Evolutionary conservation across 805 yeast genomes (phyloP).

Genomic region (Cyberlindnera maritima): DNA sequence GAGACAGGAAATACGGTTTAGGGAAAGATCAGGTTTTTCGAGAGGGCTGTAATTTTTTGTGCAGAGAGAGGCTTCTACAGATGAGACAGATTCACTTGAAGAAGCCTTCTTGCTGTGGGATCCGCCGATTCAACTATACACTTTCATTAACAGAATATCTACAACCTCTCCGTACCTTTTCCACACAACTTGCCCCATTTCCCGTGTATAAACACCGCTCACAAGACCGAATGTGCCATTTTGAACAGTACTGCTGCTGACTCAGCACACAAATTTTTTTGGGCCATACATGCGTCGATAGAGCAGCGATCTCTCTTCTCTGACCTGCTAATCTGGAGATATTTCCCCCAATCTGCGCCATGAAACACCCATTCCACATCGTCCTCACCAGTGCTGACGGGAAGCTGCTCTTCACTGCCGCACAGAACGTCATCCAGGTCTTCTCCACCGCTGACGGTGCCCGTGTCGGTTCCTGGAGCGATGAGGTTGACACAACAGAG

Average conservation of each 20-base stretch:
- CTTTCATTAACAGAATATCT: too few species aligned
- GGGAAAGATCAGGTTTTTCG: neutral
- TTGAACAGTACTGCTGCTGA: neutral
- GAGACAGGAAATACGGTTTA: too few species aligned
- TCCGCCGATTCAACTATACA: too few species aligned
- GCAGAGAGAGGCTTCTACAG: too few species aligned
- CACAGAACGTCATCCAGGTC: slow-evolving; percentile 57
- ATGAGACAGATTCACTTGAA: too few species aligned
- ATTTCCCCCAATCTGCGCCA: slow-evolving; percentile 13
- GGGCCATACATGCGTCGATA: neutral
- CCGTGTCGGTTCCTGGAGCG: slow-evolving; percentile 60
- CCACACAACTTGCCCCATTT: neutral
- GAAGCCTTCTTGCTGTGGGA: too few species aligned
- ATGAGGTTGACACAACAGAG: slow-evolving; percentile 48
- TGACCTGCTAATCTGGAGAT: too few species aligned
- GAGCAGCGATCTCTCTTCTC: neutral
- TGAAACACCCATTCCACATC: slow-evolving; percentile 75
- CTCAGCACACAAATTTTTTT: neutral
- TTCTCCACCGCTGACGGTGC: slow-evolving; percentile 40
- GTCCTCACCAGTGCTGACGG: slow-evolving; percentile 45
- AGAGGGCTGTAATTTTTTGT: neutral
- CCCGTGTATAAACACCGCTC: neutral
- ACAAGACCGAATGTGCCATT: neutral
- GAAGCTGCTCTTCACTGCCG: slow-evolving; percentile 49
- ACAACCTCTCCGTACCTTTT: too few species aligned